Evolutionary conservation across 805 yeast species (phyloP).

Genomic region (Spathaspora sp.): DNA sequence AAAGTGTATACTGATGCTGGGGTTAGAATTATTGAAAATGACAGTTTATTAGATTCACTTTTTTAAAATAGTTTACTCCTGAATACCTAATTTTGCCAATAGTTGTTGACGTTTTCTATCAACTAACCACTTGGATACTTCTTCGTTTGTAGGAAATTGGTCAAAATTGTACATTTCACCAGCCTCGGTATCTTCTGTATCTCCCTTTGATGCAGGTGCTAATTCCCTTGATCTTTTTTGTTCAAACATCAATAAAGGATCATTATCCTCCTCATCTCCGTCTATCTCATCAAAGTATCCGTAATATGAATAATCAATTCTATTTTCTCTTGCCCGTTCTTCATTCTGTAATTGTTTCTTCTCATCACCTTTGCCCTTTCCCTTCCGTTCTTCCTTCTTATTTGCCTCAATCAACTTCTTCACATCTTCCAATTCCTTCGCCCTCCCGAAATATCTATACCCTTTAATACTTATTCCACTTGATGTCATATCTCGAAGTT

Average conservation of each 20-base stretch:
- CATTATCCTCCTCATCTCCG: conserved; percentile 6
- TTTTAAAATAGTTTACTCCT: not conserved
- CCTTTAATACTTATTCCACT: conserved; percentile 40
- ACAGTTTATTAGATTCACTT: not conserved
- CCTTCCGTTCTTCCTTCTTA: conserved; percentile 1
- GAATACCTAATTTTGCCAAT: conserved; percentile 29
- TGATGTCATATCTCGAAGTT: conserved; percentile 16
- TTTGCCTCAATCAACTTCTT: conserved; percentile 19
- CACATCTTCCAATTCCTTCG: conserved; percentile 76
- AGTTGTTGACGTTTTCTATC: conserved; percentile 42
- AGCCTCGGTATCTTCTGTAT: not conserved
- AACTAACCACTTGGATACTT: conserved; percentile 46
- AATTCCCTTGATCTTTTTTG: conserved; percentile 18
- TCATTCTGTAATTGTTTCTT: conserved; percentile 11
- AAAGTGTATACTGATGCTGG: conserved; percentile 26
- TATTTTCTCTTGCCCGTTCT: conserved; percentile 15
- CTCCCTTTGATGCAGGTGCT: not conserved
- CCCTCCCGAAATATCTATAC: conserved; percentile 78
- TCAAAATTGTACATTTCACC: conserved; percentile 4
- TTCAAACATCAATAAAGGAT: conserved; percentile 27
- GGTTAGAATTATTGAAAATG: conserved; percentile 22
- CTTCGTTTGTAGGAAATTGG: conserved; percentile 28
- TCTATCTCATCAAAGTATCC: conserved; percentile 35
- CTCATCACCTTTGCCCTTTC: conserved; percentile 9
- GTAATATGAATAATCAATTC: conserved; percentile 36